Base-by-base conservation (phyloP, 2,329 filamentous ascomycete genomes). In the Paracoccidioides brasiliensis region DNA sequence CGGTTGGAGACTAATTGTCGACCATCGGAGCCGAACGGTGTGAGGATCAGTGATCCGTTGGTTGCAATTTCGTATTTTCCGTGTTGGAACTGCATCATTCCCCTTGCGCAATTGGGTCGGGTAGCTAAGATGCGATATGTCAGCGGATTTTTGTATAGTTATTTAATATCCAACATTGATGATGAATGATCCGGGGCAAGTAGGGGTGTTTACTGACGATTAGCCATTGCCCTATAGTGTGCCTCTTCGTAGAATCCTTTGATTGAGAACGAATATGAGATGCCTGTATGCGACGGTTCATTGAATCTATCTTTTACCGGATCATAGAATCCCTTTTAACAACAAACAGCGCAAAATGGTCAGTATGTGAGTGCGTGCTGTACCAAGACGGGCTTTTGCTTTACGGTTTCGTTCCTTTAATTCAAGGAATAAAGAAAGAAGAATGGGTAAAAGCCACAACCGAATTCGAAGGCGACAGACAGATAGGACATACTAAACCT, bases 71-170 rank as follows among this genome's bases (percentile, higher is more conserved):
- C 71, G 66, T 80, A 86, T 55, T 69, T 80, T 44, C 85, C 85
- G 65, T 88, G 85, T 66, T 88, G 85, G 77, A 81, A 88, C 70
- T 87, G 83, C 74, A 88, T 80, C 50, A 87, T 78, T 7, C 79
- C 82, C 54, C 76, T 74, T 1, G 83, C 80, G 63, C 84, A 88
- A 57, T 73, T 69, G 33, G 84, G 84, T 12, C 76, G 72, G 49
- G 71, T 69, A 45, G 83, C 82, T 84, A 41, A 41, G 15, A 42
- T 52, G 12, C 6, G 37, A 52, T 51, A 10, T 41, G 38, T 41
- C 38, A 41, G 35, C 49, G 14, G 14, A 44, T 44, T 4, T 7
- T 4, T 44, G 22, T 15, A 3, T 52, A 63, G 59, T 57, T 59
- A 53, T 44, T 43, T 38, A 8, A 12, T 46, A 35, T 15, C 4